Evolutionary conservation across 2,329 filamentous ascomycete species (phyloP).

Genomic region (Diaporthe nobilis): DNA sequence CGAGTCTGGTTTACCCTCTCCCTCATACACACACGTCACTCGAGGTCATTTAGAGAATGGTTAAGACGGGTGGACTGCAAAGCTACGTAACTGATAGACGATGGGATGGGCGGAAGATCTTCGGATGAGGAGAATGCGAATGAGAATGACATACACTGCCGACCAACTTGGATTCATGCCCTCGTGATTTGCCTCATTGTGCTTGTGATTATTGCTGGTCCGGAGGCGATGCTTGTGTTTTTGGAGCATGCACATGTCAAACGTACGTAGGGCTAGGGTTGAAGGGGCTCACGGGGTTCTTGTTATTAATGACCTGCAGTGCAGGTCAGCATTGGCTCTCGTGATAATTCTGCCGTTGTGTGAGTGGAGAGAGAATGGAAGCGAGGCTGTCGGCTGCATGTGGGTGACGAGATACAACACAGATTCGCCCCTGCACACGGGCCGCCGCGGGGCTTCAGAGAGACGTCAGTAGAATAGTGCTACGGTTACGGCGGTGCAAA

Average conservation of each 20-base stretch:
- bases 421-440: neutral
- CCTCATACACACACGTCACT: neutral
- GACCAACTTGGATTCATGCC: neutral
- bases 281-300: no score
- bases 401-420: neutral
- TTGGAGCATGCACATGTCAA: no score
- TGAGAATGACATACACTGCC: neutral
- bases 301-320: no score
- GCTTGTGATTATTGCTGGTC: neutral
- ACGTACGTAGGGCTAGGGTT: no score
- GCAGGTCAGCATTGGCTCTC: no score
- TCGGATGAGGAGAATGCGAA: neutral
- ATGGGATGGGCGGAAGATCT: neutral
- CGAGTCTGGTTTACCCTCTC: neutral
- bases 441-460: no score
- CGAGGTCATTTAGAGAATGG: slow-evolving; percentile 6
- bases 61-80: slow-evolving; percentile 12
- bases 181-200: neutral
- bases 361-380: neutral
- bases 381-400: no score
- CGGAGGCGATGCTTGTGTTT: no score
- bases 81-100: slow-evolving; percentile 13
- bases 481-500: no score
- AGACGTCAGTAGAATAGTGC: no score
- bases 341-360: neutral